Evolutionary conservation across 495 filamentous ascomycete genomes (phyloP).

Genomic region (Penicillium ucsense): DNA sequence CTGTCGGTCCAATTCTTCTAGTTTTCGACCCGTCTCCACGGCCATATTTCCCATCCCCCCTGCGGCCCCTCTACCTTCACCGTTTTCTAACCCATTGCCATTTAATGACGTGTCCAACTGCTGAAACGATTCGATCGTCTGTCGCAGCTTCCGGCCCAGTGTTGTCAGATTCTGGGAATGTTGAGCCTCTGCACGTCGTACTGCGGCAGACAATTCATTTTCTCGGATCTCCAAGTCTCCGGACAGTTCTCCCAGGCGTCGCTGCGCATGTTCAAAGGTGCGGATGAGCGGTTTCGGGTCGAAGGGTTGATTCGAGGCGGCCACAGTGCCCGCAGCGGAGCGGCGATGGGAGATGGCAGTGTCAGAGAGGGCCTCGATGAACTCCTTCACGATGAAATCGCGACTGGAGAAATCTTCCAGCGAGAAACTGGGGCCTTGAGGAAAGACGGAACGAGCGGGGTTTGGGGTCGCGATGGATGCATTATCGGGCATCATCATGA

Average conservation of each 20-base stretch:
- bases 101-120: slow-evolving; percentile 73
- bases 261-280: slow-evolving; percentile 82
- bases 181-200: slow-evolving; percentile 83
- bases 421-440: slow-evolving; percentile 68
- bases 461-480: slow-evolving; percentile 27
- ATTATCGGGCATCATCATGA: slow-evolving; percentile 31
- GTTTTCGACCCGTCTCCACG: slow-evolving; percentile 85
- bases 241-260: slow-evolving; percentile 67
- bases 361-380: slow-evolving; percentile 88
- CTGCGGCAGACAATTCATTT: slow-evolving; percentile 80
- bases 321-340: slow-evolving; percentile 35
- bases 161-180: slow-evolving; percentile 82
- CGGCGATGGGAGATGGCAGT: slow-evolving; percentile 69
- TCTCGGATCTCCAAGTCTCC: slow-evolving; percentile 79
- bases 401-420: slow-evolving; percentile 76
- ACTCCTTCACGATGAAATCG: slow-evolving; percentile 97
- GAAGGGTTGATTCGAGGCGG: slow-evolving; percentile 63
- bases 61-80: slow-evolving; percentile 53
- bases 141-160: slow-evolving; percentile 76
- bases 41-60: slow-evolving; percentile 62
- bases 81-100: slow-evolving; percentile 35
- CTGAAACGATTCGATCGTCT: slow-evolving; percentile 84
- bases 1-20: slow-evolving; percentile 92
- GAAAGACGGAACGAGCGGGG: slow-evolving; percentile 56
- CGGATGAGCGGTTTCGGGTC: slow-evolving; percentile 96